Conservation (phyloP, 2,329 filamentous ascomycete genomes). For the Cercospora zeina region DNA sequence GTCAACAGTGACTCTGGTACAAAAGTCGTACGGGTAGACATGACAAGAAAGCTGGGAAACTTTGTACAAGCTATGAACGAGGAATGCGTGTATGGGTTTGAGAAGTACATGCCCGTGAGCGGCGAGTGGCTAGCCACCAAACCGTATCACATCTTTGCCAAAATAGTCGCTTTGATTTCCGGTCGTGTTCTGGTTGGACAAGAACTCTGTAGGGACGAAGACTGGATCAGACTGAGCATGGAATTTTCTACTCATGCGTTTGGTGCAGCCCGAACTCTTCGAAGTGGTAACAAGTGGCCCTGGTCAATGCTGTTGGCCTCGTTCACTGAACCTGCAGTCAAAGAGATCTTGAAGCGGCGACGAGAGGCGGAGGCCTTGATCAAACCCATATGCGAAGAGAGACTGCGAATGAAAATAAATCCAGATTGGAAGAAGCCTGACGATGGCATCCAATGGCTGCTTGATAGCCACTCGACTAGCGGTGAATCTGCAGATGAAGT, state of each 20-base stretch:
- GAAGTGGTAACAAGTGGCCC: slow-evolving; percentile 19
- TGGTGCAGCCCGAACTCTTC: slow-evolving; percentile 19
- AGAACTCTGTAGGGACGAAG: slow-evolving; percentile 20
- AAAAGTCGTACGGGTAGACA: slow-evolving; percentile 21
- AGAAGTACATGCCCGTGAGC: slow-evolving; percentile 15
- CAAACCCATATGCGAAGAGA: slow-evolving; percentile 18
- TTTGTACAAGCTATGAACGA: slow-evolving; percentile 22
- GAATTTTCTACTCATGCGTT: slow-evolving; percentile 23
- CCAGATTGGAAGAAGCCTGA: slow-evolving; percentile 16
- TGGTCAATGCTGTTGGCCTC: slow-evolving; percentile 21
- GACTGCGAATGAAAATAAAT: slow-evolving; percentile 6
- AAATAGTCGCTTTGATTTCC: slow-evolving; percentile 21
- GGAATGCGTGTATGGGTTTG: slow-evolving; percentile 21
- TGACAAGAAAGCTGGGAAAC: slow-evolving; percentile 22
- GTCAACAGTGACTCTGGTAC: slow-evolving; percentile 20
- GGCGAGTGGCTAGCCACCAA: slow-evolving; percentile 20
- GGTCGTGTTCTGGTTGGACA: slow-evolving; percentile 22
- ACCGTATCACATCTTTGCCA: slow-evolving; percentile 19
- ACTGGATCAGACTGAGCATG: slow-evolving; percentile 21
- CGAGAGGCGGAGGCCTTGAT: slow-evolving; percentile 20
- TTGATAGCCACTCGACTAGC: slow-evolving; percentile 18
- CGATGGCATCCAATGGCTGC: slow-evolving; percentile 24
- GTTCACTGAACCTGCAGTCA: slow-evolving; percentile 18
- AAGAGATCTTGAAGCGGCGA: slow-evolving; percentile 15
- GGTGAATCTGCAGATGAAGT: slow-evolving; percentile 20